phyloP scores from a whole-genome alignment of 192 early-diverging fungal genomes.

The Coemansia sp. region DNA sequence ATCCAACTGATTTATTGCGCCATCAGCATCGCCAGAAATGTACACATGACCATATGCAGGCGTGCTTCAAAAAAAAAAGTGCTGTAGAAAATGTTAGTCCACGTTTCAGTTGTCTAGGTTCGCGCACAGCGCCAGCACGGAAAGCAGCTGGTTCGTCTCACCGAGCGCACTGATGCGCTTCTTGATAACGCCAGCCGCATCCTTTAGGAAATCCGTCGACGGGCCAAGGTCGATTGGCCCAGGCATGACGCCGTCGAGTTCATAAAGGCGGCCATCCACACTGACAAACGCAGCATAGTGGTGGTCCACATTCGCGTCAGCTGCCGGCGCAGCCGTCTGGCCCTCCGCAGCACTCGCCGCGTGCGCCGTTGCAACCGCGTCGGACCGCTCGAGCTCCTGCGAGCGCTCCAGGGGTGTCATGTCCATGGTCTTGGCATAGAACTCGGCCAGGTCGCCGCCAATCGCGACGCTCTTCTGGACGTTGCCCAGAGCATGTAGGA shows the following conservation, averaged over 20 bases:
- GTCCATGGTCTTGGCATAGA: conserved; percentile 61
- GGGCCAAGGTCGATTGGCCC: conserved; percentile 85
- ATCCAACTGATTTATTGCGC: not conserved
- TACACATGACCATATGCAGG: not conserved
- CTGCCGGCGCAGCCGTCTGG: conserved; percentile 67
- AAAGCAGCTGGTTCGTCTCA: conserved; percentile 11
- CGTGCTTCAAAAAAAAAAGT: not conserved
- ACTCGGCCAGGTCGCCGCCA: conserved; percentile 55
- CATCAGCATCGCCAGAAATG: not conserved
- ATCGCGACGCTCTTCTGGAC: conserved; percentile 55
- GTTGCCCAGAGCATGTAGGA: conserved; percentile 87
- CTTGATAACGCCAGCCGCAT: conserved; percentile 19
- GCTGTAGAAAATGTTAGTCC: not conserved
- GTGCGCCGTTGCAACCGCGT: conserved; percentile 58
- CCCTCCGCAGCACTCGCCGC: conserved; percentile 54
- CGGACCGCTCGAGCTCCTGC: conserved; percentile 62
- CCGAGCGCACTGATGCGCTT: conserved; percentile 21
- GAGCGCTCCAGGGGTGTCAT: conserved; percentile 75
- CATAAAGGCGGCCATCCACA: conserved; percentile 75
- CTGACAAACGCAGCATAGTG: conserved; percentile 89
- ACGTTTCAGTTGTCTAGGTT: not conserved
- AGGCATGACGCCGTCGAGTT: conserved; percentile 82
- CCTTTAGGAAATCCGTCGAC: conserved; percentile 57
- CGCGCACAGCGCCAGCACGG: conserved; percentile 33
- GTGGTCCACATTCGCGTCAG: conserved; percentile 74